A percentile compares a stretch with the other conserved stretches of the same genome.
phyloP scores from a whole-genome alignment of 1,284 basidiomycete species.

The Violaceomyces palustris region DNA sequence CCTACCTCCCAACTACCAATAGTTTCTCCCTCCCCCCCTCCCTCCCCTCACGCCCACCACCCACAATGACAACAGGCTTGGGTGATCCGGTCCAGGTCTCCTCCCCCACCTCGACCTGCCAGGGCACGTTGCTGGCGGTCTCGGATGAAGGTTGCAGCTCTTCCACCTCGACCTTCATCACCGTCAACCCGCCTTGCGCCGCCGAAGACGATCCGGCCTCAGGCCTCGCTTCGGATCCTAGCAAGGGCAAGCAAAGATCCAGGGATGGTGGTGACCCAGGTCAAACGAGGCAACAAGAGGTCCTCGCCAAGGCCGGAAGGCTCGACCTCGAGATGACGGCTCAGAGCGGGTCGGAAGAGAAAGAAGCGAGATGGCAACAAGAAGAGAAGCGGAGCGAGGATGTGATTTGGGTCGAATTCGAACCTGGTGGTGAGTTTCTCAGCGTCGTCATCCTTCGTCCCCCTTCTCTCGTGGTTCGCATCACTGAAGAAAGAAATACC shows the following conservation, averaged over 20 bases:
- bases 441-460: too few relatives aligned
- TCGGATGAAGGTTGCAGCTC: background rate
- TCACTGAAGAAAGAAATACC: too few relatives aligned
- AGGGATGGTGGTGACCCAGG: too few relatives aligned
- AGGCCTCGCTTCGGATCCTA: background rate
- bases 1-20: too few relatives aligned
- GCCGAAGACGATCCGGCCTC: background rate
- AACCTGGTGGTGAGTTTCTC: conserved; percentile 1
- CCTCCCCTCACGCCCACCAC: conserved; percentile 9
- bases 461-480: too few relatives aligned
- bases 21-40: too few relatives aligned
- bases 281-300: background rate
- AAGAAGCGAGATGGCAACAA: background rate
- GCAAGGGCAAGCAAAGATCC: background rate
- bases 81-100: background rate
- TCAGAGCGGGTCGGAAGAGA: conserved; percentile 2
- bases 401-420: conserved; percentile 61
- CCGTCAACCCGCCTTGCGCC: too few relatives aligned
- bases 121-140: background rate
- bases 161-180: background rate
- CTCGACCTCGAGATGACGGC: conserved; percentile 17
- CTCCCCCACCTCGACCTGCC: background rate
- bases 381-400: conserved; percentile 1
- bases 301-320: background rate
- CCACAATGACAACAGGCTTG: background rate